Evolutionary conservation across 169 alveolate species (phyloP).

Genomic region (Prorocentrum cordatum): DNA sequence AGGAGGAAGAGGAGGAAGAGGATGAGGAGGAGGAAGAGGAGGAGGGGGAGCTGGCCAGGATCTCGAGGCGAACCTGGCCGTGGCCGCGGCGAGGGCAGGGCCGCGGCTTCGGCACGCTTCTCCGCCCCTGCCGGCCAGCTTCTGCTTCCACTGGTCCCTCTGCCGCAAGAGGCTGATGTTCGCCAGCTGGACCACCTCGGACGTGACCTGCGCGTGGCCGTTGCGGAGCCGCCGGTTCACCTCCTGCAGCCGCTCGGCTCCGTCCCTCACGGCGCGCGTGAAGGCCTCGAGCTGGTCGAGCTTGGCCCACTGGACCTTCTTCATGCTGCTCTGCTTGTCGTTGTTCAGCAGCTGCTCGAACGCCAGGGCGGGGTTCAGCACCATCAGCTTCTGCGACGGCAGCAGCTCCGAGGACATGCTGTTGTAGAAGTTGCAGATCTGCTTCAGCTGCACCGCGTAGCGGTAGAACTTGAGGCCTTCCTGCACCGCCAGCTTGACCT

Average conservation of each 20-base stretch:
- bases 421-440: constrained; percentile 87
- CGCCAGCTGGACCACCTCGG: constrained; percentile 77
- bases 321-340: constrained; percentile 32
- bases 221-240: constrained; percentile 81
- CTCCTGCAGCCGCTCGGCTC: constrained; percentile 34
- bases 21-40: no score
- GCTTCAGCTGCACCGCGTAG: constrained; percentile 83
- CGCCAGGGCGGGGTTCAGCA: constrained; percentile 79
- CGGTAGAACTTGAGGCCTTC: constrained; percentile 79
- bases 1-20: no score
- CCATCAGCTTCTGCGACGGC: constrained; percentile 83
- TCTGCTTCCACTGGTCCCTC: constrained; percentile 83
- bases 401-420: constrained; percentile 80
- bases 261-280: constrained; percentile 73
- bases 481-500: constrained; percentile 51
- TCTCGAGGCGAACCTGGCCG: no score
- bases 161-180: constrained; percentile 80
- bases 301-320: constrained; percentile 79
- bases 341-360: constrained; percentile 80
- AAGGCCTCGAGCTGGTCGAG: constrained; percentile 82
- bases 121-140: no score
- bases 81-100: no score
- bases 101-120: no score
- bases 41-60: no score
- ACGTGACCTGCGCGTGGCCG: constrained; percentile 77